phyloP scores from a whole-genome alignment of 805 yeast genomes.

The Alloascoidea africana region DNA sequence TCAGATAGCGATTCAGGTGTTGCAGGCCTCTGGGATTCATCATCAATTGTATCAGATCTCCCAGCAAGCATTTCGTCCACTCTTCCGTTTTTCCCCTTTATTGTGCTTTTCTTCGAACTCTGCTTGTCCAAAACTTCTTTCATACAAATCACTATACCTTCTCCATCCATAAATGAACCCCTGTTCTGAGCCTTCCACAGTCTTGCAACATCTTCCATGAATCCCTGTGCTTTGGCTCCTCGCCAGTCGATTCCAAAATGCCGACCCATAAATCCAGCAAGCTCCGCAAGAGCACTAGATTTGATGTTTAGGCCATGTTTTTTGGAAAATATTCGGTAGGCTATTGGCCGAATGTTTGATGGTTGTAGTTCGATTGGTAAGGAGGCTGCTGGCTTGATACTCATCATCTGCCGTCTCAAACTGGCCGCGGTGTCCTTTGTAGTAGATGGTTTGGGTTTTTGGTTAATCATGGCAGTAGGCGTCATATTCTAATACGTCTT shows the following conservation, averaged over 20 bases:
- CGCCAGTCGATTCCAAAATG: slow-evolving; percentile 83
- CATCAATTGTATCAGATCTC: slow-evolving; percentile 8
- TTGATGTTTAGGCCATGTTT: slow-evolving; percentile 86
- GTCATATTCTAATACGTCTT: too few relatives aligned
- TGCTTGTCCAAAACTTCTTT: slow-evolving; percentile 32
- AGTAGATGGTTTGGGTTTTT: too few relatives aligned
- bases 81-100: slow-evolving; percentile 8
- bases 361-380: slow-evolving; percentile 72
- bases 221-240: slow-evolving; percentile 40
- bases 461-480: too few relatives aligned
- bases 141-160: slow-evolving; percentile 46
- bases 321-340: slow-evolving; percentile 79
- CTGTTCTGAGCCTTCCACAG: slow-evolving; percentile 84
- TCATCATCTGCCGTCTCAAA: too few relatives aligned
- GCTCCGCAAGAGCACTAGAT: slow-evolving; percentile 59
- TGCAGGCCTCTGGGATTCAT: slow-evolving; percentile 5
- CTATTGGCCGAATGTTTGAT: slow-evolving; percentile 76
- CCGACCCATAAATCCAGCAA: slow-evolving; percentile 65
- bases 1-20: background rate
- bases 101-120: slow-evolving; percentile 6
- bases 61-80: slow-evolving; percentile 5
- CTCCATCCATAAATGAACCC: slow-evolving; percentile 74
- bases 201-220: slow-evolving; percentile 65
- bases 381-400: slow-evolving; percentile 22
- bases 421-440: too few relatives aligned